A percentile compares a stretch with the other conserved stretches of the same genome.
Evolutionary conservation across 2,329 filamentous ascomycete species (phyloP).

Genomic region (Ceratocystis cubensis): DNA sequence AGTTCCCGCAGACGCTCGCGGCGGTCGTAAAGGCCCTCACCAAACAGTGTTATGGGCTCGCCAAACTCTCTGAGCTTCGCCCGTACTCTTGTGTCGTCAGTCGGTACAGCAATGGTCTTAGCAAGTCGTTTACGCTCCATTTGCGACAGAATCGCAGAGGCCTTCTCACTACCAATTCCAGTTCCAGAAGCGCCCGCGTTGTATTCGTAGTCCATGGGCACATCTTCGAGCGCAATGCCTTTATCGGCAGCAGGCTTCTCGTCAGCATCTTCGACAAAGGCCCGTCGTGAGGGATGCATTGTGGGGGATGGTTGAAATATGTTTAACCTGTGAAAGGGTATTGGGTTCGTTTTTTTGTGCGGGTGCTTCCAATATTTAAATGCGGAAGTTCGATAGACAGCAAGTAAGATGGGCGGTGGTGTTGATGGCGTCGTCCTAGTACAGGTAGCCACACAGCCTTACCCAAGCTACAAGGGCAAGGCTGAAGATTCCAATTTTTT

Average conservation of each 20-base stretch:
- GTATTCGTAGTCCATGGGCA: slow-evolving; percentile 68
- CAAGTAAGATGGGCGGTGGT: neutral
- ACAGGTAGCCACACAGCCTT: neutral
- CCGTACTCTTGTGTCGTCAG: slow-evolving; percentile 80
- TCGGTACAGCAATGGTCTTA: slow-evolving; percentile 81
- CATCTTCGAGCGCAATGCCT: slow-evolving; percentile 36
- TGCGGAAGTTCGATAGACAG: neutral
- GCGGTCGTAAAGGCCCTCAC: slow-evolving; percentile 73
- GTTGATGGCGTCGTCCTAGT: too few relatives aligned
- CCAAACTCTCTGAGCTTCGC: slow-evolving; percentile 68
- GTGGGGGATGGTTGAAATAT: slow-evolving; percentile 27
- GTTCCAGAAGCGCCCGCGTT: slow-evolving; percentile 53
- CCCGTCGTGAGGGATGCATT: slow-evolving; percentile 82
- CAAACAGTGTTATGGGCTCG: slow-evolving; percentile 91
- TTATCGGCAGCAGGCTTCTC: slow-evolving; percentile 33
- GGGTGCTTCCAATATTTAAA: neutral
- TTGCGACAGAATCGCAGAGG: slow-evolving; percentile 72
- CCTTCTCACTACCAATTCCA: slow-evolving; percentile 65
- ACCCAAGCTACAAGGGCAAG: neutral
- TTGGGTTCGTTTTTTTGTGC: neutral
- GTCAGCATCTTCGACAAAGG: slow-evolving; percentile 79
- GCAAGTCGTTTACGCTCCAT: slow-evolving; percentile 85
- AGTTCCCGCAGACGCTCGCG: slow-evolving; percentile 77
- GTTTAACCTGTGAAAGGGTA: neutral
- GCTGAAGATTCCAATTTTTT: neutral